A percentile compares a stretch with the other conserved stretches of the same genome.
Conservation (phyloP, 2,329 filamentous ascomycete species). For the Blastomyces percursus region DNA sequence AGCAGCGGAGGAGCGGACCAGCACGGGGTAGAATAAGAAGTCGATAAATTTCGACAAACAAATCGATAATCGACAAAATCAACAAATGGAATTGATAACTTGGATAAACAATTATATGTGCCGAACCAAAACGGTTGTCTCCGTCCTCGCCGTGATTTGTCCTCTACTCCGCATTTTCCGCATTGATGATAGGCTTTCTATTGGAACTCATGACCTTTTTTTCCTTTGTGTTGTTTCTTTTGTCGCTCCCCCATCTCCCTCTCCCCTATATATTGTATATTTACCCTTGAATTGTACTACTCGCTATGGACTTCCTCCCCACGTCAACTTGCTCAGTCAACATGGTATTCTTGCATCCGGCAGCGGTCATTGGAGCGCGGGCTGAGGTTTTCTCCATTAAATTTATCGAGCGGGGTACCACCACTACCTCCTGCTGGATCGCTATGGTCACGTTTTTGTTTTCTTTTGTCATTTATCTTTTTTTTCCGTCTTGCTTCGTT, state of each 20-base stretch:
- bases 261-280: not conserved
- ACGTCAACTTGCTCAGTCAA: not conserved
- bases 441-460: not conserved
- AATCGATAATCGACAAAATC: not conserved
- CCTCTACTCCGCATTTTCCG: not conserved
- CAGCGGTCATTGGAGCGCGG: not conserved
- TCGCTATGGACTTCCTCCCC: not conserved
- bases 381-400: not conserved
- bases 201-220: not conserved
- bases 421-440: not conserved
- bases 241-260: not conserved
- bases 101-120: not conserved
- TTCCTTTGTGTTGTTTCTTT: not conserved
- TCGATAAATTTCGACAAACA: not conserved
- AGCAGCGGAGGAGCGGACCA: conserved; percentile 21
- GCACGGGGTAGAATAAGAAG: conserved; percentile 16
- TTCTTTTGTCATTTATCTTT: not conserved
- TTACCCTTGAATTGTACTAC: not conserved
- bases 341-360: not conserved
- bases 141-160: too few species aligned
- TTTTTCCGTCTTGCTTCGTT: not conserved
- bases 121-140: not conserved
- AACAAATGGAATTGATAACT: not conserved
- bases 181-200: not conserved
- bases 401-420: not conserved